These are phyloP conservation scores for Diaporthe ilicicola DNA, from an alignment of 2,329 filamentous ascomycete genomes.

Conservation along the genomic window DNA sequence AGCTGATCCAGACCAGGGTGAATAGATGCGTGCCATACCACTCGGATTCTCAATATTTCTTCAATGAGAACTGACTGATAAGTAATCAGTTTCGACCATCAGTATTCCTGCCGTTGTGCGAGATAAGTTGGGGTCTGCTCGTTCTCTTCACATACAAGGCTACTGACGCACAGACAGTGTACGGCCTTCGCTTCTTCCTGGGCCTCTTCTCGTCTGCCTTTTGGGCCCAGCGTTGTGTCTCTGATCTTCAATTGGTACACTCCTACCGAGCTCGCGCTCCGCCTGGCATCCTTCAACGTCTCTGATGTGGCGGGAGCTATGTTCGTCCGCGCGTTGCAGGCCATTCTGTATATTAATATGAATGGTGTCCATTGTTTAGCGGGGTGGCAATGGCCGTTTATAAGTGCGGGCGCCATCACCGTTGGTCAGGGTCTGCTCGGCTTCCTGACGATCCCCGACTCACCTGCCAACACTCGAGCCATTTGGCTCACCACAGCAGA, in stretches of 20 bases:
- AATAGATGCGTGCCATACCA: background rate
- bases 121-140: constrained; percentile 42
- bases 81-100: constrained; percentile 30
- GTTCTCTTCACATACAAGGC: constrained; percentile 39
- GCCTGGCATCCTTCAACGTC: constrained; percentile 54
- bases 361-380: constrained; percentile 50
- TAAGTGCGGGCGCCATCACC: constrained; percentile 50
- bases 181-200: constrained; percentile 47
- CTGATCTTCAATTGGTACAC: constrained; percentile 60
- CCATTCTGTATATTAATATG: constrained; percentile 56
- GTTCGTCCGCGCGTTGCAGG: constrained; percentile 76
- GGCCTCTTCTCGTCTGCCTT: constrained; percentile 45
- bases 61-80: background rate
- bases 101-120: constrained; percentile 48
- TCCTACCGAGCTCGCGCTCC: constrained; percentile 48
- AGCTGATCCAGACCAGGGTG: constrained; percentile 34
- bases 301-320: constrained; percentile 62
- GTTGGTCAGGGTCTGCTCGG: constrained; percentile 41
- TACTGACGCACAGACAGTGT: constrained; percentile 43
- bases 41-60: background rate
- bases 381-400: constrained; percentile 65
- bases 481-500: constrained; percentile 35
- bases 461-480: constrained; percentile 38
- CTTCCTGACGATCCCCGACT: constrained; percentile 48
- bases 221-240: constrained; percentile 45